These are phyloP conservation scores for Alternaria angustiovoidea DNA, from an alignment of 2,329 filamentous ascomycete species.

Conservation along the genomic window DNA sequence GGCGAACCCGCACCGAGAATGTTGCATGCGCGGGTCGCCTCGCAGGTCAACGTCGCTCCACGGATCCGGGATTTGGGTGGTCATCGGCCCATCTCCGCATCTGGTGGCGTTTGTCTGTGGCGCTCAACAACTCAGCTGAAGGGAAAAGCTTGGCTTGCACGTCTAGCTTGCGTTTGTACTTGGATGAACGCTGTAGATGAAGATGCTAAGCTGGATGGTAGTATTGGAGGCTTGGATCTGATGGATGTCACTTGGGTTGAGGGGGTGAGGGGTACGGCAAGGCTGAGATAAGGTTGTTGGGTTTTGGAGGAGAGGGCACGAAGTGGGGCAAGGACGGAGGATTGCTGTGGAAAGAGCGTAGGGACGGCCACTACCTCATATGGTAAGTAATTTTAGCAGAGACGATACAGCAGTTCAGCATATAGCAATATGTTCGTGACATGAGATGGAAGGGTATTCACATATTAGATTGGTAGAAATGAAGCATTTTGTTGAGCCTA, in stretches of 20 bases:
- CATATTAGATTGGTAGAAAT: neutral
- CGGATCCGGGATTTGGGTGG: neutral
- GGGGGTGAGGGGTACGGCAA: neutral
- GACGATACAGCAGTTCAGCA: neutral
- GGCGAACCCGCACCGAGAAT: neutral
- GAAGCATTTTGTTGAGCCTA: neutral
- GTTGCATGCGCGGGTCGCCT: neutral
- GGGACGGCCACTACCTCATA: neutral
- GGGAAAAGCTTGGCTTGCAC: slow-evolving; percentile 5
- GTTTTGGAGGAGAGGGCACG: no score
- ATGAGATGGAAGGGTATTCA: no score
- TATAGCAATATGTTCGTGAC: neutral
- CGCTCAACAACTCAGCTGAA: slow-evolving; percentile 12
- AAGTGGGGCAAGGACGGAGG: neutral
- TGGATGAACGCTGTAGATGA: neutral
- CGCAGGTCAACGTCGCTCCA: neutral
- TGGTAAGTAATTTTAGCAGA: neutral
- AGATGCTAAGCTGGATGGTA: neutral
- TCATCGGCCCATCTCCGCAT: neutral
- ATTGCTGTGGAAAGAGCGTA: neutral
- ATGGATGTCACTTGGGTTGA: neutral
- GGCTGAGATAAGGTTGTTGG: neutral
- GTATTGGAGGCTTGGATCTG: neutral
- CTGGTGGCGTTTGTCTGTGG: slow-evolving; percentile 1
- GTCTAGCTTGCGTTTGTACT: neutral